These are phyloP conservation scores for Phytophthora agathidicida DNA, from an alignment of 352 stramenopile species.

Conservation along the genomic window DNA sequence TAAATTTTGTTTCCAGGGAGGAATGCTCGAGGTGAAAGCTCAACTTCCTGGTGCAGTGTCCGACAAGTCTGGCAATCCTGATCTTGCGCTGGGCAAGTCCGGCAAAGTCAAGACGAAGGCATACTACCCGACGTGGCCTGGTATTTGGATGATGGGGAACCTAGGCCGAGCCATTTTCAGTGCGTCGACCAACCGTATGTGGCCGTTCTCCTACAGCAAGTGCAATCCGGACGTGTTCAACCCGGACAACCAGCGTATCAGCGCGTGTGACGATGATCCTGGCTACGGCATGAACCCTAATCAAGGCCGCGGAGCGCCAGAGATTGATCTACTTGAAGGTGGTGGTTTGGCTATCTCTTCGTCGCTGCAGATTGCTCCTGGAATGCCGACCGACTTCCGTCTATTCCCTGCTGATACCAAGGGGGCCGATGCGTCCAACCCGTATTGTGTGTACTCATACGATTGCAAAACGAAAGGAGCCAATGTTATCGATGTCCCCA, in stretches of 20 bases:
- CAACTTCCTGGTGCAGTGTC: conserved; percentile 88
- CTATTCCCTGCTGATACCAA: conserved; percentile 50
- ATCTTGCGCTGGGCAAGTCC: conserved; percentile 39
- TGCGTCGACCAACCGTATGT: conserved; percentile 90
- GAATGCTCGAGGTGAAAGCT: conserved; percentile 89
- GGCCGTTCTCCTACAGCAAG: conserved; percentile 94
- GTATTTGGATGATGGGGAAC: conserved; percentile 95
- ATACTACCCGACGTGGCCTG: conserved; percentile 86
- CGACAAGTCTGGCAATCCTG: conserved; percentile 49
- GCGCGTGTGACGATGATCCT: conserved; percentile 86
- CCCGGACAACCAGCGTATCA: conserved; percentile 49
- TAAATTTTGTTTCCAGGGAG: conserved; percentile 94
- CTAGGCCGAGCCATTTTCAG: conserved; percentile 93
- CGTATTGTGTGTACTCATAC: conserved; percentile 55
- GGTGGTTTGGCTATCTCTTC: conserved; percentile 82
- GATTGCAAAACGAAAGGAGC: conserved; percentile 58
- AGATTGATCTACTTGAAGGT: conserved; percentile 95
- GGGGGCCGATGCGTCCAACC: conserved; percentile 27
- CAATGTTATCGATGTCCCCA: conserved; percentile 56
- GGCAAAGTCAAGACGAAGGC: conserved; percentile 59
- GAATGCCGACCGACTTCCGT: conserved; percentile 65
- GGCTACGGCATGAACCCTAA: conserved; percentile 90
- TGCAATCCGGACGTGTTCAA: conserved; percentile 72
- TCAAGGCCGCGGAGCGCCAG: conserved; percentile 85
- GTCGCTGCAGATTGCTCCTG: conserved; percentile 88